phyloP scores from a whole-genome alignment of 352 stramenopile genomes.

The Globisporangium lucens region DNA sequence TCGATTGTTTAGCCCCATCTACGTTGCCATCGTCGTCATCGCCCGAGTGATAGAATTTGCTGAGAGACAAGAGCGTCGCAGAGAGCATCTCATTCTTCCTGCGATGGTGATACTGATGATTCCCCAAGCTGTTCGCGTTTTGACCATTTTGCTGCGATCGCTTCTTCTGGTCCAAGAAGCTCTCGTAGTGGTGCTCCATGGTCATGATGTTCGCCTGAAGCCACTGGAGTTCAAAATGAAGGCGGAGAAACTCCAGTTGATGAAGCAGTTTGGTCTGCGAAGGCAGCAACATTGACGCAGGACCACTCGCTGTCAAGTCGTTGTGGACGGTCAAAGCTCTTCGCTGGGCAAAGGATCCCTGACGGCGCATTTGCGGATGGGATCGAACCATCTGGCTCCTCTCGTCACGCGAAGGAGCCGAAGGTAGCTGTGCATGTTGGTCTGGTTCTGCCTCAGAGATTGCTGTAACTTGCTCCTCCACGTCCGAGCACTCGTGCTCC shows the following conservation, averaged over 20 bases:
- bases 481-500: constrained; percentile 2
- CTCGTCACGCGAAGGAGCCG: not conserved
- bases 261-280: constrained; percentile 2
- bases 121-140: not conserved
- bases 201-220: constrained; percentile 35
- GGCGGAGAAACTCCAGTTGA: constrained; percentile 29
- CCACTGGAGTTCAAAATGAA: constrained; percentile 44
- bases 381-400: not conserved
- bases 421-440: not conserved
- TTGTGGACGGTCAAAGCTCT: not conserved
- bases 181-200: constrained; percentile 43
- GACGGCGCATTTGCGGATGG: not conserved
- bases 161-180: constrained; percentile 35
- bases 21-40: not conserved
- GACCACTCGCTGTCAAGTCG: not conserved
- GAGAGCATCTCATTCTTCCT: not conserved
- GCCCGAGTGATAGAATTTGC: constrained; percentile 10
- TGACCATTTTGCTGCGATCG: constrained; percentile 22
- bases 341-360: constrained; percentile 6
- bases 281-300: not conserved
- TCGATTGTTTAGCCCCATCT: too few relatives aligned
- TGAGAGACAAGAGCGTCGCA: constrained; percentile 5
- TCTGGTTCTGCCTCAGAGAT: not conserved
- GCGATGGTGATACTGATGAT: not conserved
- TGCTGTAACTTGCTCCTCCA: not conserved